Base-by-base conservation (phyloP, 2,329 filamentous ascomycete species). In the Trichoderma semiorbis region DNA sequence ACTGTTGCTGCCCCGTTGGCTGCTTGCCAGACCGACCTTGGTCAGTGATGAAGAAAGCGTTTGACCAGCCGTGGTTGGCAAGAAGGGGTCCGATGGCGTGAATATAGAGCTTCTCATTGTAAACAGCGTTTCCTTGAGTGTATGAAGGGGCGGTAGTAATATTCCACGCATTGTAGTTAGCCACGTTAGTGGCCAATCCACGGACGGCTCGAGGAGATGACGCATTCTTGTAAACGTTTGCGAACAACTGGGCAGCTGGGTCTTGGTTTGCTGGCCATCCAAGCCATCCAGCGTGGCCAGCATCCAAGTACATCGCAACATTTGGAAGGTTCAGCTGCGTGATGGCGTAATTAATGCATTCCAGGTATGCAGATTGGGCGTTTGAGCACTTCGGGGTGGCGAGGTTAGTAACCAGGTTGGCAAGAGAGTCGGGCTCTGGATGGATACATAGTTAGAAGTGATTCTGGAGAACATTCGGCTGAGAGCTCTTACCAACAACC, bases 241-340 rank as follows among this genome's bases (percentile, higher is more conserved):
- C 65, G 12, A 68, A 68, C 18, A 68, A 24, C 28, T 68, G 65
- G 21, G 65, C 65, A 3, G 65, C 65, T 10, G 65, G 65, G 6
- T 68, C 36, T 28, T 68, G 65, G 3, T 58, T 58, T 21, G 65
- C 65, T 14, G 65, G 65, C 65, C 65, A 68, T 7, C 65, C 65
- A 68, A 68, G 65, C 65, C 65, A 68, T 32, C 65, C 65, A 5
- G 65, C 65, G 28, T 68, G 65, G 18, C 65, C 65, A 3, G 65
- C 65, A 28, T 68, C 65, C 21, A 68, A 24, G 12, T 68, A 68
- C 65, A 68, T 68, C 2, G 65, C 65, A 11, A 68, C 50, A 11
- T 68, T 68, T 6, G 65, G 65, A 18, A 68, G 53, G 7, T 68
- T 68, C 6, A 68, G 65, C 26, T 58, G 24, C 6, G 65, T 68